Conservation (phyloP, 2,329 filamentous ascomycete genomes). For the Sarocladiaceae sp. region DNA sequence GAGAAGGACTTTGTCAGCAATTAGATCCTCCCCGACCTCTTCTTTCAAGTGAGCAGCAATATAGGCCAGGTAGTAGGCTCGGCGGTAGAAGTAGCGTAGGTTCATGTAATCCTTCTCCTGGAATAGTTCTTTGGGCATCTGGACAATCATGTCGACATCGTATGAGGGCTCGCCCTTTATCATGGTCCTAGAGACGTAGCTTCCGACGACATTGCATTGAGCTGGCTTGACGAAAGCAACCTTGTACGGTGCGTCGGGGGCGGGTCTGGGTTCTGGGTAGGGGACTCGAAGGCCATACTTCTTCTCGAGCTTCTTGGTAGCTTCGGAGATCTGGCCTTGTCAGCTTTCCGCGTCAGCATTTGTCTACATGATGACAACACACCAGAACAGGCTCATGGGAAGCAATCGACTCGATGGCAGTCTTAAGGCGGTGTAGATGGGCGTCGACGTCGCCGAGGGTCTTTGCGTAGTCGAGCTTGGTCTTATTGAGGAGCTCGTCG, state of each 20-base stretch:
- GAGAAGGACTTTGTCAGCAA: conserved; percentile 57
- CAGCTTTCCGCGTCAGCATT: not conserved
- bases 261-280: conserved; percentile 74
- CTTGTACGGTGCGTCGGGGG: conserved; percentile 73
- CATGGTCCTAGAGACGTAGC: conserved; percentile 73
- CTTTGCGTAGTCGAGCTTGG: conserved; percentile 44
- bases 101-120: conserved; percentile 94
- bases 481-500: conserved; percentile 51
- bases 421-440: conserved; percentile 46
- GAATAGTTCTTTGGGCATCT: conserved; percentile 74
- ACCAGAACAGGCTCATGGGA: conserved; percentile 45
- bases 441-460: conserved; percentile 41
- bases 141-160: conserved; percentile 75
- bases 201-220: conserved; percentile 82
- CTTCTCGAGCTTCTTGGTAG: conserved; percentile 60
- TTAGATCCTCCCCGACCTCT: conserved; percentile 45
- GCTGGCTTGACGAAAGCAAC: conserved; percentile 69
- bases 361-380: conserved; percentile 21
- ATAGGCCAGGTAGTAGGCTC: conserved; percentile 84
- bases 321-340: conserved; percentile 57
- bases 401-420: conserved; percentile 43
- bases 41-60: conserved; percentile 65
- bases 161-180: conserved; percentile 53
- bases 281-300: conserved; percentile 66
- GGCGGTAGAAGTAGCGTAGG: conserved; percentile 89